Evolutionary conservation across 169 alveolate genomes (phyloP), one percentile per base, ranked within the genome.

Genomic region (Sarcocystis neurona): DNA sequence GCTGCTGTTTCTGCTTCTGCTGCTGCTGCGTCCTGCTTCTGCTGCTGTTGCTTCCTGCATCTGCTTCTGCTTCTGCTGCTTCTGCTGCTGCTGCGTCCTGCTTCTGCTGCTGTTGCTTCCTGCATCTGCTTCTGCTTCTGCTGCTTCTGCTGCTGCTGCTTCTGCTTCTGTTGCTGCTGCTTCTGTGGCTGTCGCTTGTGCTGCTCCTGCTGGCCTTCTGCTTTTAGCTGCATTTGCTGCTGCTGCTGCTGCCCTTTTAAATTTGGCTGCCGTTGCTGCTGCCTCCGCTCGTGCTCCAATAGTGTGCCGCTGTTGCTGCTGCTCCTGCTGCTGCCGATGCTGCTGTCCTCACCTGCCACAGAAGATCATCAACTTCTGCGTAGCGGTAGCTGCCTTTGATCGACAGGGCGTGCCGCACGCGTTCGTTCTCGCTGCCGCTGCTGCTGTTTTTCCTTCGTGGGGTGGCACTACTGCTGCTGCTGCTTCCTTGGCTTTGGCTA

Each of bases 311-410:
- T 53, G 63, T 20, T 79, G 88, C 88, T 82, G 88, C 88, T 82
- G 88, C 79, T 82, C 37, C 50, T 41, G 88, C 88, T 82, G 88
- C 79, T 82, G 88, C 60, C 56, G 23, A 79, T n/a, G 32, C n/a
- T 82, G 88, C 79, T 82, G 88, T 4, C 56, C n/a, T n/a, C n/a
- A 86, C 90, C 85, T 72, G 90, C 60, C 79, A 86, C 8, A 79
- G 53, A 3, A 72, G 79, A 66, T 77, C 60, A 4, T 53, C 90
- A 27, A 86, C 79, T 15, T 70, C 90, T 10, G 74, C 85, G 66
- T 72, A 86, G 70, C 90, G 60, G 34, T 46, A 80, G 90, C 90
- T 86, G 84, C 86, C 48, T 32, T 85, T 85, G 39, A 86, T 41
- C 2, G 90, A 86, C 43, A 86, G 68, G 0, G 90, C 90, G 41